Base-by-base conservation (phyloP, 2,329 filamentous ascomycete genomes). In the Albophoma yamanashiensis region DNA sequence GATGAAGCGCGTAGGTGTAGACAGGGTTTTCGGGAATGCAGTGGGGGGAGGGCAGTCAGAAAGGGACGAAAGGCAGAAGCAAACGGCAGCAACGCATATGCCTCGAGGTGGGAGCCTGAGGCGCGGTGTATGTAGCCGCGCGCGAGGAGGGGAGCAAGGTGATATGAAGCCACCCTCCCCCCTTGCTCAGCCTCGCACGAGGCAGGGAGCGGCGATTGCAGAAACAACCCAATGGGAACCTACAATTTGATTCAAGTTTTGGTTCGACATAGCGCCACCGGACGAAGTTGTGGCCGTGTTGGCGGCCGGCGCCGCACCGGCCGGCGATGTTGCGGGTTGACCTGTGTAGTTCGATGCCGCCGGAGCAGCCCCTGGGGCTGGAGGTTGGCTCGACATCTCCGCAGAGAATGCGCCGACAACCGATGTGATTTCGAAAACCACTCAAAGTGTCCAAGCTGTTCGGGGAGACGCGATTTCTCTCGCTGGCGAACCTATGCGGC, bases 211-310 rank as follows among this genome's bases (percentile, higher is more conserved):
- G 27, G 14, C 31, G 45, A 20, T 17, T 34, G 57, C 50, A 40
- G 36, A 61, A 12, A 63, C 55, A 39, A 47, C 5, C 3, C 53
- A 58, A 40, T 57, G 55, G 79, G 15, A 38, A 78, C 92, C 83
- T 82, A 97, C 93, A 74, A 97, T 97, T 67, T 96, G 92, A 68
- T 97, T 97, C 1, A 97, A 75, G 70, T 97, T 96, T 68, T 95
- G 91, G 64, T 93, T 91, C 2, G 89, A 91, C 75, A 91, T 87
- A 12, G 76, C 73, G 25, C 67, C 64, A 9, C 63, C 63, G 40
- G 61, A 59, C 14, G 65, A 42, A 8, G 67, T 68, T 7, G 75
- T 68, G 2, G 75, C 63, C 38, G 71, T 62, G 6, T 74, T 65
- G 22, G 76, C 68, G 9, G 67, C 65, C 34, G 71, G 64, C 31